Evolutionary conservation across 2,329 filamentous ascomycete species (phyloP).

Genomic region (Aspergillus sp.): DNA sequence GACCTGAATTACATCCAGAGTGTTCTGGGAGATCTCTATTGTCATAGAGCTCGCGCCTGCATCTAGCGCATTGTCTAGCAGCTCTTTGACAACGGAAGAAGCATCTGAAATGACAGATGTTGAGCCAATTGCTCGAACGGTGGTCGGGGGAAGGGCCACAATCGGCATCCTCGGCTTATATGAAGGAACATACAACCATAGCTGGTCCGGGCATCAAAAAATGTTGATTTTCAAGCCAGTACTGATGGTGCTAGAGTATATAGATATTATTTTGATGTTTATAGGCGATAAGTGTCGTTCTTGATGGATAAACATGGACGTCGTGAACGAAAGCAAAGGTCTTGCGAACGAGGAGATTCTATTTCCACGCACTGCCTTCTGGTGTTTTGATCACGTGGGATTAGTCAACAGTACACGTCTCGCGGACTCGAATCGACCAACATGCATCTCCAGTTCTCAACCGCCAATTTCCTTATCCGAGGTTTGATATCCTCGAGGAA

Average conservation of each 20-base stretch:
- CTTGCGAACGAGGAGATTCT: background rate
- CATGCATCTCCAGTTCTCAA: background rate
- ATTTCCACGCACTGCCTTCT: slow-evolving; percentile 1
- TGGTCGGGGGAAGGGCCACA: slow-evolving; percentile 35
- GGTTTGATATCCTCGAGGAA: background rate
- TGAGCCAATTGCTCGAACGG: slow-evolving; percentile 51
- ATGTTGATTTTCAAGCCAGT: too few relatives aligned
- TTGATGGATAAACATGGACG: background rate
- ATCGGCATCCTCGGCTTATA: slow-evolving; percentile 38
- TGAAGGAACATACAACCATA: background rate
- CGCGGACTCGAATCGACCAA: too few relatives aligned
- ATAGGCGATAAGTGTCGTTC: background rate
- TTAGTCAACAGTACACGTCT: too few relatives aligned
- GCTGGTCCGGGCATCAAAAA: background rate
- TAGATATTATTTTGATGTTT: background rate
- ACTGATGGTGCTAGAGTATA: background rate
- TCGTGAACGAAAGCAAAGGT: too few relatives aligned
- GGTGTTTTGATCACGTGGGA: background rate
- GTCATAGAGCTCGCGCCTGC: slow-evolving; percentile 54
- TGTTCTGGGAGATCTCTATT: slow-evolving; percentile 56
- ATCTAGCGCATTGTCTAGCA: slow-evolving; percentile 65
- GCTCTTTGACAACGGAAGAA: slow-evolving; percentile 57
- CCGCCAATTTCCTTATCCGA: background rate
- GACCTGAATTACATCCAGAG: slow-evolving; percentile 58
- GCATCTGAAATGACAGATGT: slow-evolving; percentile 54